Conservation (phyloP, 2,329 filamentous ascomycete genomes). For the Colletotrichum costaricense region DNA sequence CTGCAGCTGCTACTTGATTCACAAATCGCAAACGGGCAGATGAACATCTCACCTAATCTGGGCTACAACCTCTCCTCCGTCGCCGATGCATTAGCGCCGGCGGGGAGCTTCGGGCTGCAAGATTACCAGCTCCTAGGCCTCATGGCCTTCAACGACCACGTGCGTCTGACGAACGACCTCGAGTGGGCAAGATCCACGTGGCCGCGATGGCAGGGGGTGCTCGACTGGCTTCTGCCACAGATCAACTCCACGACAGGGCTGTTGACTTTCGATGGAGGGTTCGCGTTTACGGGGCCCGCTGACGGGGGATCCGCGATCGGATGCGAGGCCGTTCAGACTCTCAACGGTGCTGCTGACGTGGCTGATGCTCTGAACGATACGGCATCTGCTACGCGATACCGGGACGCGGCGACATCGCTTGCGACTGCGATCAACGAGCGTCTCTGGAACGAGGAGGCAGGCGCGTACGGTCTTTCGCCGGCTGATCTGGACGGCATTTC, state of each 20-base stretch:
- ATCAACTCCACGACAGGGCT: constrained; percentile 35
- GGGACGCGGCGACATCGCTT: constrained; percentile 35
- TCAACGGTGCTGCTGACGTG: constrained; percentile 30
- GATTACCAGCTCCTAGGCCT: constrained; percentile 40
- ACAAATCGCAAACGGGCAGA: constrained; percentile 29
- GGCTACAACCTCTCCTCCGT: constrained; percentile 30
- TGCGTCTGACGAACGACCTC: constrained; percentile 35
- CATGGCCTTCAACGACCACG: constrained; percentile 33
- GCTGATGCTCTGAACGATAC: constrained; percentile 40
- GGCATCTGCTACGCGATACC: constrained; percentile 30
- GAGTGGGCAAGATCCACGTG: constrained; percentile 33
- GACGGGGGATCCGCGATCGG: constrained; percentile 31
- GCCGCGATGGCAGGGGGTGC: constrained; percentile 30
- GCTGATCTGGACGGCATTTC: constrained; percentile 29
- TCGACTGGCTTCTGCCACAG: constrained; percentile 29
- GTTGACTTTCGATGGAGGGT: constrained; percentile 16
- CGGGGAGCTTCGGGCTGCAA: constrained; percentile 6
- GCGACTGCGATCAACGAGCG: constrained; percentile 31
- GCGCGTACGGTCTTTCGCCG: constrained; percentile 29
- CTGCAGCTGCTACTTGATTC: constrained; percentile 44
- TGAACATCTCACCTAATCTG: constrained; percentile 30
- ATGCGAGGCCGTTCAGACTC: constrained; percentile 33
- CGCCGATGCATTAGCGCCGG: neutral
- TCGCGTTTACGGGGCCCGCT: constrained; percentile 34
- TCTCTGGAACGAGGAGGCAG: constrained; percentile 38